These are phyloP conservation scores for Exophiala sp. DNA, from an alignment of 2,329 filamentous ascomycete species.

Conservation along the genomic window DNA sequence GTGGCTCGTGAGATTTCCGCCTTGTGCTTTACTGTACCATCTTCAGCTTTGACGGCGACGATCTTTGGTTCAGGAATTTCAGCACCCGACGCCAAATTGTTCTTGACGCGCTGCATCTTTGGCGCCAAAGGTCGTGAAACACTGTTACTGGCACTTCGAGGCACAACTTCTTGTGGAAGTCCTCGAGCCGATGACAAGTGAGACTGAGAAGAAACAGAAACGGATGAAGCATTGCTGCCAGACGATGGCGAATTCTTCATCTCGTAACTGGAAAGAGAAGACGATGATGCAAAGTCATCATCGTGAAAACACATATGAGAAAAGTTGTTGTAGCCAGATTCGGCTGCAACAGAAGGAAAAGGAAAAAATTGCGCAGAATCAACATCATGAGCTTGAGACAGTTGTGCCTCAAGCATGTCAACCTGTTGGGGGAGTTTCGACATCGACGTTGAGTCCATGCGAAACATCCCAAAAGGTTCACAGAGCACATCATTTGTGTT, in stretches of 20 bases:
- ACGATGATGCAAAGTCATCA: conserved; percentile 35
- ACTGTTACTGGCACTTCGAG: conserved; percentile 37
- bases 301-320: conserved; percentile 28
- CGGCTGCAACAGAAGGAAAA: conserved; percentile 34
- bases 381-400: conserved; percentile 29
- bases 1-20: conserved; percentile 54
- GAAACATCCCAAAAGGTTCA: conserved; percentile 43
- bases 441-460: conserved; percentile 39
- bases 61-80: conserved; percentile 44
- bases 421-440: conserved; percentile 31
- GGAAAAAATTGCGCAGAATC: conserved; percentile 35
- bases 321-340: conserved; percentile 35
- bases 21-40: conserved; percentile 55
- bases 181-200: conserved; percentile 46
- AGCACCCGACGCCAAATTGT: conserved; percentile 30
- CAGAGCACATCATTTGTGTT: conserved; percentile 45
- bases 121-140: conserved; percentile 47
- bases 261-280: conserved; percentile 42
- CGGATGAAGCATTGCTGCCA: conserved; percentile 44
- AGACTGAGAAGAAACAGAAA: conserved; percentile 28
- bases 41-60: conserved; percentile 49
- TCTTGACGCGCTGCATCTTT: conserved; percentile 38
- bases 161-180: conserved; percentile 48
- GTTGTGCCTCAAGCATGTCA: conserved; percentile 30
- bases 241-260: conserved; percentile 51